Evolutionary conservation across 768 basidiomycete species (phyloP).

Genomic region (Lactifluus piperatus): DNA sequence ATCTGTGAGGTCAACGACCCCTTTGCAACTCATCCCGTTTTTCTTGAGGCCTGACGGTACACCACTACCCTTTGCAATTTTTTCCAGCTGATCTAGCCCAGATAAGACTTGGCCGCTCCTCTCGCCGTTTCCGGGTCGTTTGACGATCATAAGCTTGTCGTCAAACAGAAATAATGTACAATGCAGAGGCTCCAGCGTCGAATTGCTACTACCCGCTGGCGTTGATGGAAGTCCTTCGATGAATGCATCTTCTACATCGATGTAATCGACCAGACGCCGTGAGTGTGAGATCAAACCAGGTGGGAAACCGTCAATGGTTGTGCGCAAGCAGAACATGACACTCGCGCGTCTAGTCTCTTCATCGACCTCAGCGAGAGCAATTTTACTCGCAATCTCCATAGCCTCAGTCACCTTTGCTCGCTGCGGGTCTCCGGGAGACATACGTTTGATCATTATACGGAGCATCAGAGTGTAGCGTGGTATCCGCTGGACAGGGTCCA

Average conservation of each 20-base stretch:
- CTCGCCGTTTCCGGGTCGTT: conserved; percentile 70
- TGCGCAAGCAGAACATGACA: conserved; percentile 75
- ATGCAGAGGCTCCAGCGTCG: conserved; percentile 45
- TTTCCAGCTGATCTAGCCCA: conserved; percentile 75
- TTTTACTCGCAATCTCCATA: conserved; percentile 79
- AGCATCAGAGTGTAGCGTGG: conserved; percentile 91
- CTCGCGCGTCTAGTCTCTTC: conserved; percentile 86
- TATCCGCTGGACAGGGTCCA: conserved; percentile 95
- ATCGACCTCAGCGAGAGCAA: conserved; percentile 87
- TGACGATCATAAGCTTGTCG: conserved; percentile 87
- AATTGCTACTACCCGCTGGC: conserved; percentile 32
- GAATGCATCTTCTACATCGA: conserved; percentile 83
- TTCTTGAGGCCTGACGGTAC: conserved; percentile 62
- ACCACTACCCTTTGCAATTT: conserved; percentile 50
- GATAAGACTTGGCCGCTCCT: conserved; percentile 62
- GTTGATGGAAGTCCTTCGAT: conserved; percentile 44
- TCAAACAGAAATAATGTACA: conserved; percentile 91
- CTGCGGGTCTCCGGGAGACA: conserved; percentile 71
- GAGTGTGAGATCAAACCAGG: conserved; percentile 83
- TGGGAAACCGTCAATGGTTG: conserved; percentile 87
- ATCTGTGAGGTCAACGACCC: conserved; percentile 76
- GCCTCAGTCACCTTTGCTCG: conserved; percentile 74
- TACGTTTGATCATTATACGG: conserved; percentile 85
- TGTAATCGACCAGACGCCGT: conserved; percentile 81
- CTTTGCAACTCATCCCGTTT: conserved; percentile 77